Evolutionary conservation across 306 rosid genomes (phyloP).

Genomic region (Quercus parvula): DNA sequence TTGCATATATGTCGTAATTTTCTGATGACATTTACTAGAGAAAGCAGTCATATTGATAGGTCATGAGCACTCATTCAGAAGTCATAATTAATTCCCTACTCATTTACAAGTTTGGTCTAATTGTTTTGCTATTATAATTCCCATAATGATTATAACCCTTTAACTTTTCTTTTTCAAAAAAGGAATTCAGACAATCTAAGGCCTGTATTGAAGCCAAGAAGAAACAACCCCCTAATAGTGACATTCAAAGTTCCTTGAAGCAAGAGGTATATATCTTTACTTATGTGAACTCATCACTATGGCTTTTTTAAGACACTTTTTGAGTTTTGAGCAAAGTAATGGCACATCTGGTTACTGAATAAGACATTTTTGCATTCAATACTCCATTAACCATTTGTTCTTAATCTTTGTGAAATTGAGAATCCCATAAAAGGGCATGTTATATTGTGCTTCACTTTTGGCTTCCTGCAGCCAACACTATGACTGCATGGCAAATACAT

Average conservation of each 20-base stretch:
- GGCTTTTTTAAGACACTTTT: slow-evolving; percentile 7
- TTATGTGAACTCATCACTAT: neutral
- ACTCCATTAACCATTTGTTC: neutral
- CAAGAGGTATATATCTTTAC: slow-evolving; percentile 56
- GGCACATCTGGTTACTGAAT: neutral
- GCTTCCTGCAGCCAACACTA: neutral
- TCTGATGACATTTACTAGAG: neutral
- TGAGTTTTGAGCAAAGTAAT: neutral
- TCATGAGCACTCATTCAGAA: neutral
- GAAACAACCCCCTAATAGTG: slow-evolving; percentile 36
- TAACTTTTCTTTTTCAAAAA: slow-evolving; percentile 20
- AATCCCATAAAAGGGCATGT: neutral
- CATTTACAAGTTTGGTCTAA: neutral
- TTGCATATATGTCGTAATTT: neutral
- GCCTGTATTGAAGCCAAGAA: slow-evolving; percentile 50
- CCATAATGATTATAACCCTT: neutral
- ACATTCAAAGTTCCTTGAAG: slow-evolving; percentile 63
- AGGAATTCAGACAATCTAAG: slow-evolving; percentile 34
- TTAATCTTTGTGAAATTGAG: neutral
- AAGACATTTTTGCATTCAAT: neutral
- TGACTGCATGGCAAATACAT: neutral
- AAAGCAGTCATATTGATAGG: neutral
- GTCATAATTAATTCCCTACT: neutral
- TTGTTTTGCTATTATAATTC: neutral
- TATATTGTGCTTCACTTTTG: neutral